Conservation (phyloP, 2,329 filamentous ascomycete species). For the Sporothrix brunneoviolacea region DNA sequence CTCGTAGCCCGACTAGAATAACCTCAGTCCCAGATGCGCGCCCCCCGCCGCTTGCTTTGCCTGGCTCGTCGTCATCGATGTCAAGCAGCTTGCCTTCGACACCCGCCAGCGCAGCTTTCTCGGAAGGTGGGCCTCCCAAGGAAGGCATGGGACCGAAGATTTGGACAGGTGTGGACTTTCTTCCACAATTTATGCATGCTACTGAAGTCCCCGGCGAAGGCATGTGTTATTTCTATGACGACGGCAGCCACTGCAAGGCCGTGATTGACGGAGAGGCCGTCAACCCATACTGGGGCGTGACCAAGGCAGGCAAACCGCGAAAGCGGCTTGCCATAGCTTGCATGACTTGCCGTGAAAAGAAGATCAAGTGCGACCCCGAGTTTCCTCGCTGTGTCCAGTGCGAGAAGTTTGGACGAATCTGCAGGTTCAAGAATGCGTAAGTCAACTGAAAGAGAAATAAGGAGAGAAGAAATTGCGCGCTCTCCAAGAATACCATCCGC, state of each 20-base stretch:
- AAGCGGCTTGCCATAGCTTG: slow-evolving; percentile 91
- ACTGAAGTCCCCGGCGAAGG: slow-evolving; percentile 70
- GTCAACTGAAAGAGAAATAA: too few relatives aligned
- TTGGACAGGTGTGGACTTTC: slow-evolving; percentile 61
- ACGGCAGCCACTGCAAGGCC: slow-evolving; percentile 74
- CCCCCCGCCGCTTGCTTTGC: background rate
- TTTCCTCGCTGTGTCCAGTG: slow-evolving; percentile 84
- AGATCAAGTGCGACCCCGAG: slow-evolving; percentile 93
- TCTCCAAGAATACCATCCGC: too few relatives aligned
- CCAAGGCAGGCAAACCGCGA: slow-evolving; percentile 86
- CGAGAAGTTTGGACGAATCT: slow-evolving; percentile 80
- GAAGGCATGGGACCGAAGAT: slow-evolving; percentile 61
- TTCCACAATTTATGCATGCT: slow-evolving; percentile 58
- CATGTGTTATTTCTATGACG: slow-evolving; percentile 78
- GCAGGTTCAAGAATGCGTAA: slow-evolving; percentile 81
- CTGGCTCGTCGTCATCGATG: too few relatives aligned
- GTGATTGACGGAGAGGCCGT: slow-evolving; percentile 79
- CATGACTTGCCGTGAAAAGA: slow-evolving; percentile 89
- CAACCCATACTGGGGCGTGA: slow-evolving; percentile 88
- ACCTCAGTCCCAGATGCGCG: background rate
- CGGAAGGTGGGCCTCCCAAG: slow-evolving; percentile 46
- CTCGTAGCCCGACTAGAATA: too few relatives aligned
- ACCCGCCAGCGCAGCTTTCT: slow-evolving; percentile 21
- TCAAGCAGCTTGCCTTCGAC: background rate
- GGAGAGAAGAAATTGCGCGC: too few relatives aligned